phyloP scores from a whole-genome alignment of 2,329 filamentous ascomycete species.

The Ciborinia camelliae region DNA sequence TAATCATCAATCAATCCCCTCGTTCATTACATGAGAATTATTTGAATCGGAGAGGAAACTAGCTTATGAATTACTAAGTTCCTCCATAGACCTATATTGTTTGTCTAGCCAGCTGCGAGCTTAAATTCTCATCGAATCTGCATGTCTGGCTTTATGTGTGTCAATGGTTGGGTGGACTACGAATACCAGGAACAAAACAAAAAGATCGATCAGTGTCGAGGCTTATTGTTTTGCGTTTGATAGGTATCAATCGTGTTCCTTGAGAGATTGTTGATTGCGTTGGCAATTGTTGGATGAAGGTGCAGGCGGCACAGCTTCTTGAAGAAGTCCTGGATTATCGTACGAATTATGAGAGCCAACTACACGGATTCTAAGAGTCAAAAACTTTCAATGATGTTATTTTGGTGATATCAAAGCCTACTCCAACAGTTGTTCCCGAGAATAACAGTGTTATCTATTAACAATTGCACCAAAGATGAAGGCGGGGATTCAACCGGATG shows the following conservation, averaged over 20 bases:
- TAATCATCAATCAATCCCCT: too few relatives aligned
- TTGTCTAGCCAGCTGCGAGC: not conserved
- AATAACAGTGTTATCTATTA: not conserved
- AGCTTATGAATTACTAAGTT: not conserved
- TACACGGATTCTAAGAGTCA: not conserved
- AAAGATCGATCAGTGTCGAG: not conserved
- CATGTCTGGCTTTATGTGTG: not conserved
- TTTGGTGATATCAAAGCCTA: not conserved
- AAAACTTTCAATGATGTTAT: not conserved
- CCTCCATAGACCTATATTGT: not conserved
- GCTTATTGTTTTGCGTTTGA: not conserved
- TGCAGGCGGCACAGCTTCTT: not conserved
- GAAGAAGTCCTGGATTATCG: not conserved
- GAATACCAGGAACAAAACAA: not conserved
- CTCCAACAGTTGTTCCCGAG: not conserved
- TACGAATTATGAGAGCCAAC: not conserved
- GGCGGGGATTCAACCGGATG: not conserved
- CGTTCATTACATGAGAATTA: not conserved
- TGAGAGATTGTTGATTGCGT: not conserved
- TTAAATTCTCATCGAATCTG: not conserved
- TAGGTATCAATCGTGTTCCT: not conserved
- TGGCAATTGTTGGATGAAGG: not conserved
- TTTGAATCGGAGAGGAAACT: not conserved
- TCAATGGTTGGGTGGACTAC: not conserved
- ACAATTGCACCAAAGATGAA: not conserved